These are phyloP conservation scores for Phytophthora capsici DNA, from an alignment of 352 stramenopile species.

Conservation along the genomic window DNA sequence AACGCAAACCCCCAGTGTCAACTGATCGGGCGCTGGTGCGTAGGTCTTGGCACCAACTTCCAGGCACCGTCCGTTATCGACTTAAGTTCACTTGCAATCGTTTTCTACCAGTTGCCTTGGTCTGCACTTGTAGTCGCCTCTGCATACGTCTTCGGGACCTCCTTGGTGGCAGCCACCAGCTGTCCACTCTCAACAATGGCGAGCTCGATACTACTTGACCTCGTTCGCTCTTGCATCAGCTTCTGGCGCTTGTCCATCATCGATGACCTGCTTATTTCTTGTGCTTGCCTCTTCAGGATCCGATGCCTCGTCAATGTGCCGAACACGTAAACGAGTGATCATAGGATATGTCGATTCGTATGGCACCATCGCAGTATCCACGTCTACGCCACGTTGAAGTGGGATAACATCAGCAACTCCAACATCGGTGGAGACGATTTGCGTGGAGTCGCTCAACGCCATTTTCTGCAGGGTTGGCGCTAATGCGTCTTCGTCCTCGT, in stretches of 20 bases:
- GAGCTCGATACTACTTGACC: not conserved
- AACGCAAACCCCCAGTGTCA: constrained; percentile 7
- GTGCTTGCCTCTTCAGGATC: too few species aligned
- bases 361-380: not conserved
- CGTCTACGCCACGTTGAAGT: not conserved
- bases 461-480: too few species aligned
- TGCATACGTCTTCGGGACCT: not conserved
- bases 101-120: not conserved
- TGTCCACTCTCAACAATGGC: too few species aligned
- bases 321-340: too few species aligned
- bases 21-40: constrained; percentile 10
- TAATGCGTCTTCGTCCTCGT: constrained; percentile 10
- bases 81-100: too few species aligned
- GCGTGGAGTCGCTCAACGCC: too few species aligned
- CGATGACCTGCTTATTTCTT: not conserved
- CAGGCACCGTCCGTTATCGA: too few species aligned
- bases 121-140: not conserved
- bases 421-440: too few species aligned
- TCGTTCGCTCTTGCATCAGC: not conserved
- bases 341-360: not conserved
- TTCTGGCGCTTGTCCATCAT: not conserved
- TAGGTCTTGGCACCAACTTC: constrained; percentile 8
- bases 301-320: too few species aligned
- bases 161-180: not conserved
- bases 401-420: not conserved